A percentile compares a stretch with the other conserved stretches of the same genome.
These are phyloP conservation scores for Trichoderma sp. DNA, from an alignment of 2,329 filamentous ascomycete genomes.

Conservation along the genomic window DNA sequence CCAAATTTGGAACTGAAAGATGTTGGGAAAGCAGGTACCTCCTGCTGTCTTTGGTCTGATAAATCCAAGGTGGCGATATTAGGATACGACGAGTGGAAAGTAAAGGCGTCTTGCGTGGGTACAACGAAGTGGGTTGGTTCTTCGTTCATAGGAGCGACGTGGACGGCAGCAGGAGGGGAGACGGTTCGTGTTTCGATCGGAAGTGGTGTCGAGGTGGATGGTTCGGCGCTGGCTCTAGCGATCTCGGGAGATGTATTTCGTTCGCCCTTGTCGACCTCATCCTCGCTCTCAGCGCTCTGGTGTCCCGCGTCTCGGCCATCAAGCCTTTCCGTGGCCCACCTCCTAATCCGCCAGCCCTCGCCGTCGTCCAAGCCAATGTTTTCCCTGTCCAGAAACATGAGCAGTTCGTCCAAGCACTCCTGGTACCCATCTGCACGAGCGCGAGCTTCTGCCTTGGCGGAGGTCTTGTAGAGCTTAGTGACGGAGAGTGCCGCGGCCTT, in stretches of 20 bases:
- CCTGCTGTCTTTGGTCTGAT: slow-evolving; percentile 50
- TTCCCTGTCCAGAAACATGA: slow-evolving; percentile 81
- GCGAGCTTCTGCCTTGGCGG: slow-evolving; percentile 72
- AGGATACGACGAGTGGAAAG: slow-evolving; percentile 65
- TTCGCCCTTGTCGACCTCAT: slow-evolving; percentile 65
- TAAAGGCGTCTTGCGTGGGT: slow-evolving; percentile 62
- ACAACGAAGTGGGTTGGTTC: slow-evolving; percentile 44
- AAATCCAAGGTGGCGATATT: slow-evolving; percentile 61
- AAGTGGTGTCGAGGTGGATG: slow-evolving; percentile 31
- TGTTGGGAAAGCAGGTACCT: slow-evolving; percentile 32
- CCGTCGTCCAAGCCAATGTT: slow-evolving; percentile 75
- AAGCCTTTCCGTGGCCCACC: slow-evolving; percentile 67
- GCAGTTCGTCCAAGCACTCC: slow-evolving; percentile 85
- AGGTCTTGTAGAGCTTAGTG: slow-evolving; percentile 94
- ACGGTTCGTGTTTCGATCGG: slow-evolving; percentile 27
- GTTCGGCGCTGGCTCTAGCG: slow-evolving; percentile 45
- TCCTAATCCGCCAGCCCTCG: slow-evolving; percentile 64
- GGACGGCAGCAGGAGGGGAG: slow-evolving; percentile 27
- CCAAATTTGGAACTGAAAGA: slow-evolving; percentile 32
- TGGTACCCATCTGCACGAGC: slow-evolving; percentile 83
- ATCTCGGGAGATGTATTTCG: slow-evolving; percentile 57
- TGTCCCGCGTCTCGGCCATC: slow-evolving; percentile 59
- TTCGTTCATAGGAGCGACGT: slow-evolving; percentile 28
- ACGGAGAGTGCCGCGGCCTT: slow-evolving; percentile 89
- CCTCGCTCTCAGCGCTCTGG: slow-evolving; percentile 63